phyloP scores from a whole-genome alignment of 2,329 filamentous ascomycete species.

The Fusarium avenaceum region DNA sequence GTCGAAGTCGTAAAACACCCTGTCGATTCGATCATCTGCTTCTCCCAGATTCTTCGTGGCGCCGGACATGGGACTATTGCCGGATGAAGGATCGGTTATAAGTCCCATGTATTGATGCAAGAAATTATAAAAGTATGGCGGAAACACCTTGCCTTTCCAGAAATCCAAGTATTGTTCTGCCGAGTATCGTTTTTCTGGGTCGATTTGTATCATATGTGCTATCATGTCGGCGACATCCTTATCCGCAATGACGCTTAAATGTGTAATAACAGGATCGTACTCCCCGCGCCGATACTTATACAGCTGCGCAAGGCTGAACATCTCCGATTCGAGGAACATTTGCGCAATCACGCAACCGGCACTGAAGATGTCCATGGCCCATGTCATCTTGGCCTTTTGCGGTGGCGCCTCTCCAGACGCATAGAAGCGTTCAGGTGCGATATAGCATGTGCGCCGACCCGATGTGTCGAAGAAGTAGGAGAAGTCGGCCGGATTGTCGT shows the following conservation, averaged over 20 bases:
- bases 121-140: conserved; percentile 97
- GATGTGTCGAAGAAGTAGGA: conserved; percentile 98
- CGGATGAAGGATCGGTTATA: conserved; percentile 90
- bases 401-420: conserved; percentile 76
- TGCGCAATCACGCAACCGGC: conserved; percentile 97
- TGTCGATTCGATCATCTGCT: conserved; percentile 92
- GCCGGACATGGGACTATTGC: conserved; percentile 77
- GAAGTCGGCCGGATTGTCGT: conserved; percentile 97
- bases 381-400: conserved; percentile 72
- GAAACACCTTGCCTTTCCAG: conserved; percentile 92
- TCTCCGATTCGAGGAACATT: conserved; percentile 92
- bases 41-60: conserved; percentile 80
- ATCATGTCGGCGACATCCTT: conserved; percentile 89
- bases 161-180: conserved; percentile 95
- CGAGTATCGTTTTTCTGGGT: conserved; percentile 91
- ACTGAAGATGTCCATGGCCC: conserved; percentile 99
- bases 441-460: conserved; percentile 90
- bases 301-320: conserved; percentile 97
- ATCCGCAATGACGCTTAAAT: conserved; percentile 89
- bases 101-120: conserved; percentile 97
- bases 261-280: conserved; percentile 86
- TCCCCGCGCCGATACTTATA: conserved; percentile 95
- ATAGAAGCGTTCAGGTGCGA: conserved; percentile 93
- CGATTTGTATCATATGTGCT: conserved; percentile 94
- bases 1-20: conserved; percentile 94